Evolutionary conservation across 2,329 filamentous ascomycete genomes (phyloP).

Genomic region (Dactylonectria estremocensis): DNA sequence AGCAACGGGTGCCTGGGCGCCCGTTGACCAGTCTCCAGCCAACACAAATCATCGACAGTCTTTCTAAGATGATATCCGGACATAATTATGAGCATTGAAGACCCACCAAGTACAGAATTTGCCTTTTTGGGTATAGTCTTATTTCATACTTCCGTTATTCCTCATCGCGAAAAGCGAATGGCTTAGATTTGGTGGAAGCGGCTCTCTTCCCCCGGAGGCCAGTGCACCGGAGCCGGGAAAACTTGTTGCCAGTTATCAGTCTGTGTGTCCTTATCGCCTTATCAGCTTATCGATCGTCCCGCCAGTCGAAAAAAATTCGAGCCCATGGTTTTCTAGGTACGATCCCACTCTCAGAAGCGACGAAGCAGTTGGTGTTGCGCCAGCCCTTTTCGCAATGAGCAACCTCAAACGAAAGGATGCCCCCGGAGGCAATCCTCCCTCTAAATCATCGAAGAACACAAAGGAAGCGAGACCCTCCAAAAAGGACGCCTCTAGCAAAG

Average conservation of each 20-base stretch:
- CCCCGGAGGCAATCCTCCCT: constrained; percentile 64
- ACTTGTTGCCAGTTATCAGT: constrained; percentile 27
- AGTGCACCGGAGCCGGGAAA: constrained; percentile 34
- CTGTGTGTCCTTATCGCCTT: constrained; percentile 34
- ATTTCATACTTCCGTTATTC: too few species aligned
- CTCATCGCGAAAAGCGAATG: too few species aligned
- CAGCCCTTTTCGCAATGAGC: constrained; percentile 62
- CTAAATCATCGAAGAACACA: constrained; percentile 64
- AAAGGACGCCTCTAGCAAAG: constrained; percentile 53
- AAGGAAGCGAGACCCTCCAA: constrained; percentile 66
- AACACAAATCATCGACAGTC: too few species aligned
- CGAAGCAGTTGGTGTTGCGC: constrained; percentile 46
- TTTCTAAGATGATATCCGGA: too few species aligned
- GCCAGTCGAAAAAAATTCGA: constrained; percentile 52
- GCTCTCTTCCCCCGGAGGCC: constrained; percentile 15
- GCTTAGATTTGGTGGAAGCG: too few species aligned
- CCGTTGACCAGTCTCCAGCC: too few species aligned
- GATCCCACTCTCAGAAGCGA: constrained; percentile 41
- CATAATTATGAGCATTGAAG: too few species aligned
- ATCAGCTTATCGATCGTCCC: constrained; percentile 46
- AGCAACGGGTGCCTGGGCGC: too few species aligned
- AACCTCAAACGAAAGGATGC: constrained; percentile 72
- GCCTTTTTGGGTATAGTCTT: too few species aligned
- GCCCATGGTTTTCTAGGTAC: constrained; percentile 38
- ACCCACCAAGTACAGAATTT: too few species aligned